Conservation (phyloP, 2,329 filamentous ascomycete species). For the Cordyceps pruinosa region DNA sequence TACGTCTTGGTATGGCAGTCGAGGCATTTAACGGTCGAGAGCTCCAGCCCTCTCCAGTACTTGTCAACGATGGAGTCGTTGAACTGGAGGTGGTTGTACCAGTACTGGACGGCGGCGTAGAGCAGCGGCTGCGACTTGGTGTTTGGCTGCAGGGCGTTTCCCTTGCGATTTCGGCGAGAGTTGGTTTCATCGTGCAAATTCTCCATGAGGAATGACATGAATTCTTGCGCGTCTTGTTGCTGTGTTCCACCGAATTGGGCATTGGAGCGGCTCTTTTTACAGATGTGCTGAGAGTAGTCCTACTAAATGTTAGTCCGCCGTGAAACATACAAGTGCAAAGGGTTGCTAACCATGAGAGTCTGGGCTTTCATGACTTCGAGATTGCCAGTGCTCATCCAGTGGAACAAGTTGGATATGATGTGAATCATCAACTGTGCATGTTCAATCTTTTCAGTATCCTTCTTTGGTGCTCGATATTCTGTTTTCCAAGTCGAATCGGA, state of each 20-base stretch:
- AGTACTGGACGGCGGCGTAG: slow-evolving; percentile 64
- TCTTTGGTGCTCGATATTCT: background rate
- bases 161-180: slow-evolving; percentile 37
- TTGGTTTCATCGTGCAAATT: slow-evolving; percentile 85
- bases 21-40: slow-evolving; percentile 63
- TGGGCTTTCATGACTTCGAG: slow-evolving; percentile 35
- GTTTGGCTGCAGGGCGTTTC: slow-evolving; percentile 25
- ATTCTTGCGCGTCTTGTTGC: slow-evolving; percentile 91
- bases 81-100: slow-evolving; percentile 61
- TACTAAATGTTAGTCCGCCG: slow-evolving; percentile 28
- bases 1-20: slow-evolving; percentile 43
- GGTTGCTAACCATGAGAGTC: slow-evolving; percentile 48
- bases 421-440: slow-evolving; percentile 53
- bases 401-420: slow-evolving; percentile 52
- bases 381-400: slow-evolving; percentile 48
- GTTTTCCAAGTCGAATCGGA: background rate
- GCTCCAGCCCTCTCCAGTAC: slow-evolving; percentile 72
- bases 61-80: slow-evolving; percentile 72
- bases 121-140: slow-evolving; percentile 29
- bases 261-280: slow-evolving; percentile 22
- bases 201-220: slow-evolving; percentile 74
- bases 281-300: slow-evolving; percentile 46
- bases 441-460: slow-evolving; percentile 39
- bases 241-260: slow-evolving; percentile 59
- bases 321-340: slow-evolving; percentile 9